Evolutionary conservation across 129 eudicot species (phyloP).

Genomic region (Oenanthe sinensis): DNA sequence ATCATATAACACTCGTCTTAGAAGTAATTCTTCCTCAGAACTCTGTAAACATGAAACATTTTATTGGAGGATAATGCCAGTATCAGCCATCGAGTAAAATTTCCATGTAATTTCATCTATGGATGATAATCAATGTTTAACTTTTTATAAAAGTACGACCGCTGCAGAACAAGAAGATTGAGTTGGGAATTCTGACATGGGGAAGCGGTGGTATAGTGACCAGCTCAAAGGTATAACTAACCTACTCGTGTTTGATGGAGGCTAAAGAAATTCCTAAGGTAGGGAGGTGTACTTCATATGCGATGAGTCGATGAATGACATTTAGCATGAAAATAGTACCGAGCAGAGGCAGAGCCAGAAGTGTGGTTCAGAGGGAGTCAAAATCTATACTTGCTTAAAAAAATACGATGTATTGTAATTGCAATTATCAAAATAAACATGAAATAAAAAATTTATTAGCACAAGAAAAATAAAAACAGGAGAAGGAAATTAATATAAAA

Average conservation of each 20-base stretch:
- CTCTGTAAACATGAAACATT: constrained; percentile 34
- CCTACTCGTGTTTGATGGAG: background rate
- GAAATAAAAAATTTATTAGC: background rate
- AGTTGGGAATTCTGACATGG: background rate
- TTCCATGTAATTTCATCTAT: background rate
- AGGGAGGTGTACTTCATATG: background rate
- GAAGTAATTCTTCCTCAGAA: constrained; percentile 37
- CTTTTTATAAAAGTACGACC: background rate
- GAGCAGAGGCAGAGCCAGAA: no score
- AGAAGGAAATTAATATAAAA: no score
- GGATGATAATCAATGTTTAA: background rate
- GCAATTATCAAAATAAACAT: no score
- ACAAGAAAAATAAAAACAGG: background rate
- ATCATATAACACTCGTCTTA: constrained; percentile 38
- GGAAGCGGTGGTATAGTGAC: background rate
- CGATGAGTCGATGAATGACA: background rate
- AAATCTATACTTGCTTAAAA: background rate
- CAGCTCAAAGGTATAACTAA: background rate
- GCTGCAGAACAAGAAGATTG: background rate
- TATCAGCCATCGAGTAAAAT: background rate
- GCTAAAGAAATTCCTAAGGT: background rate
- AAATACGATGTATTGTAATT: no score
- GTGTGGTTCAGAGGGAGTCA: no score
- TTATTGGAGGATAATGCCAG: background rate
- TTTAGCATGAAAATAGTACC: background rate